Evolutionary conservation across 805 yeast species (phyloP).

Genomic region (Schwanniomyces pseudopolymorphus): DNA sequence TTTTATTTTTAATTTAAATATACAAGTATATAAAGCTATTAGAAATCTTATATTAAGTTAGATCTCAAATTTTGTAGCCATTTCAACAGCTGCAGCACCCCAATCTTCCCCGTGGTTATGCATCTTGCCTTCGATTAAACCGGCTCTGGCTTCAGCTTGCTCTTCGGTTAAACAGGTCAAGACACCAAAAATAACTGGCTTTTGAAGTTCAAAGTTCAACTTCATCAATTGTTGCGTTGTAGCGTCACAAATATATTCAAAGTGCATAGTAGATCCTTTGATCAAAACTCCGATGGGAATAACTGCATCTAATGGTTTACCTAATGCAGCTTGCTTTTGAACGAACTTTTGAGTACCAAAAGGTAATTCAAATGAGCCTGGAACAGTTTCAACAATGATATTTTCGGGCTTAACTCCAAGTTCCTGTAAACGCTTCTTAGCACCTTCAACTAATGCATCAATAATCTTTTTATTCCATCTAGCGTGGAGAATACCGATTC

Average conservation of each 20-base stretch:
- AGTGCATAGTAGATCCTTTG: conserved; percentile 97
- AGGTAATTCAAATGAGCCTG: conserved; percentile 95
- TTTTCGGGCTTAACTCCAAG: conserved; percentile 75
- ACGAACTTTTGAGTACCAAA: conserved; percentile 63
- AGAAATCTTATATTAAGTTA: neutral
- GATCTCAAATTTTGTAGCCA: conserved; percentile 47
- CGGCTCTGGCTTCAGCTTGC: conserved; percentile 93
- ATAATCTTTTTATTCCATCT: conserved; percentile 89
- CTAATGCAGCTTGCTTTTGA: conserved; percentile 41
- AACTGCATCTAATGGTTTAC: conserved; percentile 70
- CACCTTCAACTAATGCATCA: conserved; percentile 77
- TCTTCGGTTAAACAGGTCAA: conserved; percentile 91
- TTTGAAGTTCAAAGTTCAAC: conserved; percentile 63
- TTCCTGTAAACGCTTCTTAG: conserved; percentile 54
- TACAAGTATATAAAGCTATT: neutral
- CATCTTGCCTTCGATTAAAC: conserved; percentile 67
- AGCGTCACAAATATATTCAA: conserved; percentile 93
- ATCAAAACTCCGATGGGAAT: conserved; percentile 93
- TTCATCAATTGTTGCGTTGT: conserved; percentile 83
- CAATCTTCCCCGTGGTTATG: conserved; percentile 98
- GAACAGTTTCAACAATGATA: conserved; percentile 81
- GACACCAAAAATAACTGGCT: conserved; percentile 91
- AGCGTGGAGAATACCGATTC: conserved; percentile 89
- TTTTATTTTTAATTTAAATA: neutral
- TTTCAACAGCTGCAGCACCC: conserved; percentile 99